These are phyloP conservation scores for Colletotrichum abscissum DNA, from an alignment of 2,329 filamentous ascomycete genomes.

Conservation along the genomic window DNA sequence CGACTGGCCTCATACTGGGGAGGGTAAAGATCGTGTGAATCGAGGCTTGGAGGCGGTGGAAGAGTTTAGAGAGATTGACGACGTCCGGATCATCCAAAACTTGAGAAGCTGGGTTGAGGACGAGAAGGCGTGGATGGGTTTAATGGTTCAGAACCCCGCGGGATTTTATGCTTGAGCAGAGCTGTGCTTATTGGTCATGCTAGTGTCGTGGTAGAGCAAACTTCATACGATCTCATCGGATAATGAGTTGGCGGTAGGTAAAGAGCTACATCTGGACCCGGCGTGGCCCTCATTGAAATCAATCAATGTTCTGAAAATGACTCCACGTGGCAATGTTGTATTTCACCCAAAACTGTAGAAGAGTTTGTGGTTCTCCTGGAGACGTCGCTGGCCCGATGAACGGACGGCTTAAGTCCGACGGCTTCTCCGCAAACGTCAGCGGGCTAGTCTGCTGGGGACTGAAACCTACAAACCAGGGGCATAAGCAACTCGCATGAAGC, in stretches of 20 bases:
- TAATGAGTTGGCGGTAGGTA: too few relatives aligned
- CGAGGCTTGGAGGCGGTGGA: neutral
- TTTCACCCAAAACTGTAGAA: too few relatives aligned
- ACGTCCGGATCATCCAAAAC: neutral
- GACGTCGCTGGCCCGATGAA: too few relatives aligned
- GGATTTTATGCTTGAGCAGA: neutral
- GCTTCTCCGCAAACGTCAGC: neutral
- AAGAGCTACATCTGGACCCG: too few relatives aligned
- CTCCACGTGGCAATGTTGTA: too few relatives aligned
- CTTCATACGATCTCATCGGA: too few relatives aligned
- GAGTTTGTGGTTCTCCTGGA: too few relatives aligned
- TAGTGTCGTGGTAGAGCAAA: neutral
- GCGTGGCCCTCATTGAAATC: neutral
- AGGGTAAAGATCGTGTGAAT: neutral
- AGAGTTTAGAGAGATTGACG: neutral
- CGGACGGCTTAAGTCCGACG: neutral
- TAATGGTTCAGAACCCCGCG: neutral
- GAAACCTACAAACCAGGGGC: neutral
- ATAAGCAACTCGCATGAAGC: neutral
- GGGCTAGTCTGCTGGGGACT: neutral
- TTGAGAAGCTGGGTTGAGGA: neutral
- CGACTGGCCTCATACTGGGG: constrained; percentile 30
- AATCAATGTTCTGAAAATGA: neutral
- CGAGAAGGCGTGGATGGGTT: neutral
- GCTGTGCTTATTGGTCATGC: neutral